Evolutionary conservation across 352 stramenopile species (phyloP).

Genomic region (Pythium utonaiense): DNA sequence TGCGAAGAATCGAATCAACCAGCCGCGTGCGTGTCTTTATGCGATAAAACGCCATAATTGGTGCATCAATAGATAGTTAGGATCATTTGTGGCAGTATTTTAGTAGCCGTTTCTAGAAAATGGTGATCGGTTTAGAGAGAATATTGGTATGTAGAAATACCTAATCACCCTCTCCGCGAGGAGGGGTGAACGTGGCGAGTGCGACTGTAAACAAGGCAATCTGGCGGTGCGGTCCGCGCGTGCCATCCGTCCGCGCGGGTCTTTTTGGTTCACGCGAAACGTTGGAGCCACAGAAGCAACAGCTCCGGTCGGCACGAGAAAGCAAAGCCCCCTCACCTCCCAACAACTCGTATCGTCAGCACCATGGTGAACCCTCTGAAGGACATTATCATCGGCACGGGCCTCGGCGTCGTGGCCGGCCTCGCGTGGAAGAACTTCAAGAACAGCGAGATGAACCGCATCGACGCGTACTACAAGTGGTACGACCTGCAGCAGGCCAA

Average conservation of each 20-base stretch:
- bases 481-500: constrained; percentile 70
- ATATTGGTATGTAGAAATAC: not conserved
- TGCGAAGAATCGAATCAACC: not conserved
- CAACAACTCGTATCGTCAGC: not conserved
- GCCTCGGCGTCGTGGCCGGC: constrained; percentile 50
- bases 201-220: not conserved
- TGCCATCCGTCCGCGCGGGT: constrained; percentile 20
- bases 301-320: constrained; percentile 23
- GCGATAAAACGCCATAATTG: constrained; percentile 1
- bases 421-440: constrained; percentile 68
- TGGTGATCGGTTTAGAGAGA: not conserved
- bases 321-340: constrained; percentile 9
- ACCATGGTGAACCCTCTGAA: constrained; percentile 80
- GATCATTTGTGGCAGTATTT: too few species aligned
- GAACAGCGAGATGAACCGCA: constrained; percentile 67
- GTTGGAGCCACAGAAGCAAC: constrained; percentile 26
- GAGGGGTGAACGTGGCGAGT: not conserved
- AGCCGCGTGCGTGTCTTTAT: constrained; percentile 25
- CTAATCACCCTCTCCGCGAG: not conserved
- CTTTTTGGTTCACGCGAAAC: constrained; percentile 8
- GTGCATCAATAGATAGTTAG: not conserved
- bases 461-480: constrained; percentile 80
- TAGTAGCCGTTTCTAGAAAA: constrained; percentile 6
- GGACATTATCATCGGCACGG: constrained; percentile 76
- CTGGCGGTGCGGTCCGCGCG: constrained; percentile 14